Conservation (phyloP, 495 filamentous ascomycete species). For the Entonaema liquescens region DNA sequence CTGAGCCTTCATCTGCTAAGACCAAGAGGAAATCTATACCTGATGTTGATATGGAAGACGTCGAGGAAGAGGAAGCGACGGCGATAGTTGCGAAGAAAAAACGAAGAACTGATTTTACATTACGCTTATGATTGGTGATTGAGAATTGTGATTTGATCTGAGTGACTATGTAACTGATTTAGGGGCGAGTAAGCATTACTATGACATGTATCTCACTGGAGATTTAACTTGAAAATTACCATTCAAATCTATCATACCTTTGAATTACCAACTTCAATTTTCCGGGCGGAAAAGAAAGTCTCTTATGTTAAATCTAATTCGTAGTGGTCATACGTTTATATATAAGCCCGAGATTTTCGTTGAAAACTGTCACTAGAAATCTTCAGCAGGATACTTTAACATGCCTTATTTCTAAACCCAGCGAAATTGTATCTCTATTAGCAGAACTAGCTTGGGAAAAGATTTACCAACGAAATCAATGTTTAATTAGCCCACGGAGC, state of each 20-base stretch:
- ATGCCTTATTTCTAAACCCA: background rate
- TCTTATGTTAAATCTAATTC: background rate
- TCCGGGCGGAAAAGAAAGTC: background rate
- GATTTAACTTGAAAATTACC: background rate
- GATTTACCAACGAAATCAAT: background rate
- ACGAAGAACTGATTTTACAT: background rate
- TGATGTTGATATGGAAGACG: background rate
- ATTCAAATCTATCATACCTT: background rate
- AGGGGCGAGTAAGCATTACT: background rate
- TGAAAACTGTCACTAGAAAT: background rate
- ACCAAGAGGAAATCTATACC: background rate
- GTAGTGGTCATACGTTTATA: background rate
- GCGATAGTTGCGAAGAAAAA: background rate
- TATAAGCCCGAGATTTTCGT: background rate
- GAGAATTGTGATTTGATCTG: background rate
- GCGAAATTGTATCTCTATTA: background rate
- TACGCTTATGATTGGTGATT: background rate
- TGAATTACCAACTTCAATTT: background rate
- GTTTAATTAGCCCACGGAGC: background rate
- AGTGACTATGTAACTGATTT: background rate
- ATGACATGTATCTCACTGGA: background rate
- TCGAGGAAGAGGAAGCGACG: background rate
- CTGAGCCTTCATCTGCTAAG: background rate
- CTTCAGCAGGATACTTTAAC: background rate
- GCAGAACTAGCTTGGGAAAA: background rate